Conservation (phyloP, 2,329 filamentous ascomycete genomes). For the Sphaerulina populicola region DNA sequence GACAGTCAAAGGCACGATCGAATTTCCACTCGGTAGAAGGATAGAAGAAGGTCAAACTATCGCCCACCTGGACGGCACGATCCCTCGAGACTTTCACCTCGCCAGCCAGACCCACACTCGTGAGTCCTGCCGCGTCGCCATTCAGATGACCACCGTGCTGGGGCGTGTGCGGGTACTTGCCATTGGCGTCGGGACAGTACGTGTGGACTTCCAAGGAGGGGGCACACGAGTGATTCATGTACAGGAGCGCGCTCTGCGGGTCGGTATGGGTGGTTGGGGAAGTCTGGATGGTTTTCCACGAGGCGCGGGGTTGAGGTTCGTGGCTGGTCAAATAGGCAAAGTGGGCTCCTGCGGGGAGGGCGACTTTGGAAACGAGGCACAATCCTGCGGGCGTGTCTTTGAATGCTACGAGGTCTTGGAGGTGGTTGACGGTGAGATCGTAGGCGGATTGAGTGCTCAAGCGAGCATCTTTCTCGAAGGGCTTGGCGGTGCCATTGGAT, state of each 20-base stretch:
- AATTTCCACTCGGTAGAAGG: constrained; percentile 46
- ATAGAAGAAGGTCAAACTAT: constrained; percentile 44
- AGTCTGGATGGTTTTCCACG: constrained; percentile 48
- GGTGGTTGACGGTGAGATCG: constrained; percentile 28
- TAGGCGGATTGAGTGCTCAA: constrained; percentile 16
- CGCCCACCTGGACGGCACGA: constrained; percentile 35
- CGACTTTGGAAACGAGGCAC: constrained; percentile 42
- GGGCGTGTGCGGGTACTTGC: constrained; percentile 23
- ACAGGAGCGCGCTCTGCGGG: constrained; percentile 50
- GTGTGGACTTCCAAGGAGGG: constrained; percentile 50
- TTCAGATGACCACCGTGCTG: constrained; percentile 16
- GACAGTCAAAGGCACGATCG: constrained; percentile 41
- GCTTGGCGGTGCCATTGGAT: constrained; percentile 11
- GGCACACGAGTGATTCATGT: constrained; percentile 48
- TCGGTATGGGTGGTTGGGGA: constrained; percentile 46
- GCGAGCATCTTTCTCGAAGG: constrained; percentile 8
- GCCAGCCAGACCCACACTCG: constrained; percentile 16
- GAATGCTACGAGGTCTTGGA: constrained; percentile 36
- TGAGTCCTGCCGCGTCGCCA: constrained; percentile 13
- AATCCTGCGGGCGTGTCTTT: constrained; percentile 34
- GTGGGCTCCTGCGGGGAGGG: constrained; percentile 44
- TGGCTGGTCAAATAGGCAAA: constrained; percentile 44
- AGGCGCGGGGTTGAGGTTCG: constrained; percentile 37
- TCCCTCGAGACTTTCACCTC: constrained; percentile 28
- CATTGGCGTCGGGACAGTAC: constrained; percentile 20